phyloP scores from a whole-genome alignment of 306 rosid genomes.

The Acacia melanoxylon region DNA sequence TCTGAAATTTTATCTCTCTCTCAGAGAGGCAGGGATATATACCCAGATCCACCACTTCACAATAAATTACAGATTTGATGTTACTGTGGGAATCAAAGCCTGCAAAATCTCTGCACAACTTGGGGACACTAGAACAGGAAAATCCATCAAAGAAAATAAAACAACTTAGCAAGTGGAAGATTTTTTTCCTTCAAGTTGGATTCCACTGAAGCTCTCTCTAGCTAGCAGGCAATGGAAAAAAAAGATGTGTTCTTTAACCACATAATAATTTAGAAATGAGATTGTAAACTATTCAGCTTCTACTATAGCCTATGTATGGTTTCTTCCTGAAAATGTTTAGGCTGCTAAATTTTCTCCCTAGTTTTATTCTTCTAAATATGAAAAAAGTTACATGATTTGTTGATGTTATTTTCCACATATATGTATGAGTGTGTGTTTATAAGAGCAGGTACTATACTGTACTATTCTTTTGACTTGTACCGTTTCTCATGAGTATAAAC shows the following conservation, averaged over 20 bases:
- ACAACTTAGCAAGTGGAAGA: conserved; percentile 40
- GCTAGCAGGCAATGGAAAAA: conserved; percentile 30
- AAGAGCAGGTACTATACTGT: conserved; percentile 21
- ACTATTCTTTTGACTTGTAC: conserved; percentile 32
- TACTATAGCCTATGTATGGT: conserved; percentile 21
- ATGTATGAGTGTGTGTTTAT: conserved; percentile 15
- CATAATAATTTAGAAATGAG: conserved; percentile 30
- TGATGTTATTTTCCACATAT: conserved; percentile 29
- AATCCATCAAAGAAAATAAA: conserved; percentile 41
- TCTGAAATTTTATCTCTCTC: conserved; percentile 40
- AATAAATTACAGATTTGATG: conserved; percentile 42
- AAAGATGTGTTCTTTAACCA: conserved; percentile 29
- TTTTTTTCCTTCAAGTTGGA: conserved; percentile 48
- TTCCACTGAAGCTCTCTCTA: conserved; percentile 41
- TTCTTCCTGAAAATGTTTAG: conserved; percentile 29
- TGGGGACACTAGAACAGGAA: conserved; percentile 38
- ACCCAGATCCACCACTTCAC: conserved; percentile 42
- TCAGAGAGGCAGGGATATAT: conserved; percentile 50
- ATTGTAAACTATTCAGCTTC: not conserved
- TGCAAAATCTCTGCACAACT: conserved; percentile 42
- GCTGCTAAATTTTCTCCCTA: conserved; percentile 13
- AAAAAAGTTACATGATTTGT: not conserved
- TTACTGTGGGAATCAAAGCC: conserved; percentile 46
- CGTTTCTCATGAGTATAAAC: conserved; percentile 51
- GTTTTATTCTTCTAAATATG: not conserved